A percentile compares a stretch with the other conserved stretches of the same genome.
Evolutionary conservation across 2,329 filamentous ascomycete species (phyloP).

Genomic region (Diaporthe aspalathi): DNA sequence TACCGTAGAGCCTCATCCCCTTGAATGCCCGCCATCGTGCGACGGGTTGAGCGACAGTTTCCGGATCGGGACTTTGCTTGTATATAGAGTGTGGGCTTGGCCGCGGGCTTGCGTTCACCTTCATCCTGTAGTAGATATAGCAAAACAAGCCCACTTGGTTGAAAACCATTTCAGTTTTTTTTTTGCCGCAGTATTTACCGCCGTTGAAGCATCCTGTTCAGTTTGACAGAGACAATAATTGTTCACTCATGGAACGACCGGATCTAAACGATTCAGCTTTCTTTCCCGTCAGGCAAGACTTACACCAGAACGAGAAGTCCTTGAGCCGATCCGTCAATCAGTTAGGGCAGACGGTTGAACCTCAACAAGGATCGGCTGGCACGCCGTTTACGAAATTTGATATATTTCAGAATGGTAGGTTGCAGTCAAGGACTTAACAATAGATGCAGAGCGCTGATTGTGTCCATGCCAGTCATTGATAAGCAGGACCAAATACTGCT

Average conservation of each 20-base stretch:
- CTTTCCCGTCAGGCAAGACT: background rate
- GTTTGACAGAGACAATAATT: background rate
- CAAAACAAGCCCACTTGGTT: background rate
- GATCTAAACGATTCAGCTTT: background rate
- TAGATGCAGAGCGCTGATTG: background rate
- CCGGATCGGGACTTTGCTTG: background rate
- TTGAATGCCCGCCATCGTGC: slow-evolving; percentile 22
- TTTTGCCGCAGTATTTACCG: background rate
- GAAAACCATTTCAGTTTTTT: background rate
- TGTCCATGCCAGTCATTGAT: background rate
- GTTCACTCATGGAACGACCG: background rate
- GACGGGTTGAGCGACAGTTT: slow-evolving; percentile 2
- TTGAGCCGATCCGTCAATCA: background rate
- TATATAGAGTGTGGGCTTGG: background rate
- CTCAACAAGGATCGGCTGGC: background rate
- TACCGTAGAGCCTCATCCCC: slow-evolving; percentile 28
- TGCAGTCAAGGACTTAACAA: too few relatives aligned
- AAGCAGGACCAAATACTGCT: background rate
- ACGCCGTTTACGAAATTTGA: background rate
- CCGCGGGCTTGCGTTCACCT: background rate
- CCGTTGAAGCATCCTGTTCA: background rate
- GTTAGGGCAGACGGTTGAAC: background rate
- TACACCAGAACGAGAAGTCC: background rate
- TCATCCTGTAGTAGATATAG: background rate
- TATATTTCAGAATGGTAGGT: slow-evolving; percentile 23